Percentiles rank a stretch among this genome's conserved stretches.
Evolutionary conservation across 148 eudicot species (phyloP).

Genomic region (Rhododendron kiyosumense): DNA sequence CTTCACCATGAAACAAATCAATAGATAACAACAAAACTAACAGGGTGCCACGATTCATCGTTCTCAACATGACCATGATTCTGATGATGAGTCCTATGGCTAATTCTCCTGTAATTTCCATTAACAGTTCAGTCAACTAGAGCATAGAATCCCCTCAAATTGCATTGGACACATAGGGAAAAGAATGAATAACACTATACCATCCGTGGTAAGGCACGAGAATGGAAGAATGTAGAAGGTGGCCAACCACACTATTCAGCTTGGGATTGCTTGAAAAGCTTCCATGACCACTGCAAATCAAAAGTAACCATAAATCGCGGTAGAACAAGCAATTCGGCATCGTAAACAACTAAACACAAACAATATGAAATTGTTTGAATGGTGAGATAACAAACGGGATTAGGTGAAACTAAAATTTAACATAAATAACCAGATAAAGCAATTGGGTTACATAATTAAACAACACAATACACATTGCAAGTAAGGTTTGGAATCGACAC

Average conservation of each 20-base stretch:
- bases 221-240: conserved; percentile 27
- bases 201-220: conserved; percentile 30
- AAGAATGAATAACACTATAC: conserved; percentile 11
- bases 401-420: not conserved
- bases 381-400: not conserved
- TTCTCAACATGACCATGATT: conserved; percentile 50
- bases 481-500: not conserved
- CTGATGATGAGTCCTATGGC: conserved; percentile 58
- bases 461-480: not conserved
- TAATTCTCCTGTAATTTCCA: conserved; percentile 39
- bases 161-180: not conserved
- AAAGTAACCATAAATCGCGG: not conserved
- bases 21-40: conserved; percentile 9
- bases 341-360: not conserved
- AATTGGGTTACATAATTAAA: not conserved
- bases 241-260: conserved; percentile 26
- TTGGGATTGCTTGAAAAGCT: conserved; percentile 25
- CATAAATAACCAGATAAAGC: not conserved
- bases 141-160: not conserved
- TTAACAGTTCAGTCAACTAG: not conserved
- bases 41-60: conserved; percentile 61
- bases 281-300: conserved; percentile 23
- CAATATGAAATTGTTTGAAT: not conserved
- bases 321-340: not conserved
- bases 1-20: not conserved